Conservation (phyloP, 441 rosid genomes). For the Eruca vesicaria region DNA sequence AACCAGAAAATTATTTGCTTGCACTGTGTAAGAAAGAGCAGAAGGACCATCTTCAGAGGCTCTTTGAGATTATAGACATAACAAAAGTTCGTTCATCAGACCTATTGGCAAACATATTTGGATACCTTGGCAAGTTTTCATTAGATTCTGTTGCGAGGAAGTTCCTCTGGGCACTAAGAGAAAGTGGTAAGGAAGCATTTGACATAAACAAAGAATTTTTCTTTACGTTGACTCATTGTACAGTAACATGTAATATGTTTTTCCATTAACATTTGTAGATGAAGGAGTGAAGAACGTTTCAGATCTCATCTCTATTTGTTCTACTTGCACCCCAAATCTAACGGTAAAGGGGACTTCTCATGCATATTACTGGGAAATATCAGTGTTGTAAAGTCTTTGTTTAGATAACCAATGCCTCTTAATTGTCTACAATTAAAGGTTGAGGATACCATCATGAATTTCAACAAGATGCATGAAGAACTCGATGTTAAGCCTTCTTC, state of each 20-base stretch:
- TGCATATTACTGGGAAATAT: not conserved
- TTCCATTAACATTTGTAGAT: conserved; percentile 41
- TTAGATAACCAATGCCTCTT: not conserved
- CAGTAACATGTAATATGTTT: not conserved
- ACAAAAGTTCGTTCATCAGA: conserved; percentile 45
- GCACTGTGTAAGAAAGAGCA: conserved; percentile 62
- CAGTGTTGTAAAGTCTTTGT: not conserved
- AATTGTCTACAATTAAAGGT: conserved; percentile 43
- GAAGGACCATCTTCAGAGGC: conserved; percentile 48
- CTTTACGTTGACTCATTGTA: not conserved
- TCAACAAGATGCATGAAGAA: conserved; percentile 49
- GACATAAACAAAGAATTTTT: not conserved
- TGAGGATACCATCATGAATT: conserved; percentile 55
- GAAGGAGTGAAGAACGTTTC: conserved; percentile 44
- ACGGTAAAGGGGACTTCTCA: conserved; percentile 60
- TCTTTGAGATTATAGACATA: conserved; percentile 57
- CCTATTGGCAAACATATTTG: conserved; percentile 44
- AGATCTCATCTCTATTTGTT: conserved; percentile 53
- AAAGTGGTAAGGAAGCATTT: conserved; percentile 43
- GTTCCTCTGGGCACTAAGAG: conserved; percentile 49
- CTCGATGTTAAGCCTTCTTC: conserved; percentile 53
- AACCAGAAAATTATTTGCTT: conserved; percentile 64
- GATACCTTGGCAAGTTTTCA: conserved; percentile 55
- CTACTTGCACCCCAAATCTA: conserved; percentile 53
- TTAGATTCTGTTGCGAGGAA: conserved; percentile 51